A percentile compares a stretch with the other conserved stretches of the same genome.
phyloP scores from a whole-genome alignment of 768 basidiomycete species.

The Saitozyma podzolica region DNA sequence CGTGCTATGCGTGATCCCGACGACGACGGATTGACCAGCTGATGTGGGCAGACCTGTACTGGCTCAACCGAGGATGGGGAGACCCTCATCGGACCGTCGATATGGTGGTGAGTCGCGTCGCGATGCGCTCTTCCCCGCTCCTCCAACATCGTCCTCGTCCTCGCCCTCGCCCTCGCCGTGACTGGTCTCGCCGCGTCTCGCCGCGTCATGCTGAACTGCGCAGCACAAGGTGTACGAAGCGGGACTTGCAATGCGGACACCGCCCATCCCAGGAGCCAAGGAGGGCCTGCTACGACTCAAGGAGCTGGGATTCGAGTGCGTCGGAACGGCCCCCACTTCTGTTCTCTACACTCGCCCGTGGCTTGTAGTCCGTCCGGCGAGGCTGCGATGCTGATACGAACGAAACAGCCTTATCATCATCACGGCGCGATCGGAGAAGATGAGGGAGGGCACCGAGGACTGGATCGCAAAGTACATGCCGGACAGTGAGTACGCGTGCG shows the following conservation, averaged over 20 bases:
- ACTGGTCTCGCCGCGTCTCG: background rate
- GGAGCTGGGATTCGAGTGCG: slow-evolving; percentile 62
- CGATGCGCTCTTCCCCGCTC: background rate
- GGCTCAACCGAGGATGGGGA: slow-evolving; percentile 52
- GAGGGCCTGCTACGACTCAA: slow-evolving; percentile 63
- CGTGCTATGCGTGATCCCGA: background rate
- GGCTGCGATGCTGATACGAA: too few species aligned
- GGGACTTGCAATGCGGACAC: slow-evolving; percentile 50
- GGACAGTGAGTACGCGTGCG: slow-evolving; percentile 52
- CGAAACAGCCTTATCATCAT: slow-evolving; percentile 63
- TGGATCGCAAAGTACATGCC: slow-evolving; percentile 71
- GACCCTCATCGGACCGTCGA: slow-evolving; percentile 37
- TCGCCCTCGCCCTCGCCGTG: background rate
- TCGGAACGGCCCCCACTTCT: background rate
- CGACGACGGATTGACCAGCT: background rate
- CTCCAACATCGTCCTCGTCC: background rate
- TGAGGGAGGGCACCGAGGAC: slow-evolving; percentile 63
- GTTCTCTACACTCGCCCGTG: background rate
- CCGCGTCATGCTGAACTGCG: background rate
- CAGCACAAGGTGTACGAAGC: slow-evolving; percentile 33
- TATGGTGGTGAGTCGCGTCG: slow-evolving; percentile 35
- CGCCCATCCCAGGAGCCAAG: slow-evolving; percentile 64
- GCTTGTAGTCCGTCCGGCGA: background rate
- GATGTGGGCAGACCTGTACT: slow-evolving; percentile 39
- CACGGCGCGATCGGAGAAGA: slow-evolving; percentile 66